Evolutionary conservation across 2,329 filamentous ascomycete genomes (phyloP), one percentile per base, ranked within the genome.

Genomic region (Diaporthe amygdali): DNA sequence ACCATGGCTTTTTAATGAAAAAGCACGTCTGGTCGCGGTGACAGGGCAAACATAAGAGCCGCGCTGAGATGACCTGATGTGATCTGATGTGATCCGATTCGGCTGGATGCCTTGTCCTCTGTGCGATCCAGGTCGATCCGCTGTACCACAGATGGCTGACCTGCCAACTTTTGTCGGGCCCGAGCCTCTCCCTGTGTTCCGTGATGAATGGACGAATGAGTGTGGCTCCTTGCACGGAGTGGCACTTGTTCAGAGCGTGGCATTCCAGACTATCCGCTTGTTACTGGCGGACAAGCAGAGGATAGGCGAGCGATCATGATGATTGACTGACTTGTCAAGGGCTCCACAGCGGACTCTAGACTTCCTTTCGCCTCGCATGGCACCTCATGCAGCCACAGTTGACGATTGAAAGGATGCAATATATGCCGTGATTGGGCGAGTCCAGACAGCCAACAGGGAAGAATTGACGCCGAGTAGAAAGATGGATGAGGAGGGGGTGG

Each of bases 381-480:
- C 63, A 72, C 68, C 52, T 47, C 7, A 61, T 30, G 52, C 68
- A 54, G 51, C 66, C 41, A 70, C 39, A 20, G 3, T 54, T 44
- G 67, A 61, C 51, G 46, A 52, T 46, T 17, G 25, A 46, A 63
- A 46, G 54, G 63, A 54, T 41, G 54, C 32, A 22, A 20, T 68
- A 46, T 49, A 44, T 68, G 63, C 49, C 63, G 69, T 73, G 71
- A 73, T 73, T 73, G 71, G 71, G 66, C 34, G 44, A 56, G 54
- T 54, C 37, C 7, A 37, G n/a, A 15, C n/a, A 59, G 41, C 66
- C 52, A 55, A 27, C 66, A 39, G 66, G 66, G 52, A 30, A 49
- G 41, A 51, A 49, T 66, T 66, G 47, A 66, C 63, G 63, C 63
- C 63, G 63, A 25, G 27, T 27, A 47, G 47, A 59, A 25, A 49